Base-by-base conservation (phyloP, 2,329 filamentous ascomycete species). In the Sporothrix protearum region DNA sequence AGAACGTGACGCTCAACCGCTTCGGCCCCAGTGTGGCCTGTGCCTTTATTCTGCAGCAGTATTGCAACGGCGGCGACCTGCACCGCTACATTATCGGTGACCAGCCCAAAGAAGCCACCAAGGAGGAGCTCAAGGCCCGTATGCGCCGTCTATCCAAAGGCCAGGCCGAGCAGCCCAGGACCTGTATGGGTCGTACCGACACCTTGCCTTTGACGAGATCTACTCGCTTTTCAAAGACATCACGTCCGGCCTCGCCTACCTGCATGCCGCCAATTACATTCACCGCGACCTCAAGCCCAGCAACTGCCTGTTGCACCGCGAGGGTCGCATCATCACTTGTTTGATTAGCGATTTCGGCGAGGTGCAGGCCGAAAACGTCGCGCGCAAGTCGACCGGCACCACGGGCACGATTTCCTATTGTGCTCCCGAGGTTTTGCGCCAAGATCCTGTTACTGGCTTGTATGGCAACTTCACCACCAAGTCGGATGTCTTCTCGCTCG, bases 391-490 rank as follows among this genome's bases (percentile, higher is more conserved):
- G 0, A 97, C 94, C 0, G 96, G 96, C 1, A 92, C 94, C 0
- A 99, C 96, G 0, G 96, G 96, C 0, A 99, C 96, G 0, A 96
- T 99, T 61, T 98, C 95, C 0, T 99, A 97, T 80, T 99, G 96
- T 80, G 96, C 96, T 0, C 96, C 96, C 0, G 96, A 99, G 80
- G 96, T 99, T 0, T 83, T 99, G 39, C 89, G 87, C 68, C 87
- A 87, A 75, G 90, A 89, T 71, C 81, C 86, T 0, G 81, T 86
- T 0, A 85, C 84, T 36, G 95, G 95, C 0, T 86, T 86, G 0
- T 95, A 92, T 76, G 94, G 92, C 8, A 97, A 98, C 78, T 99
- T 99, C 77, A 97, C 94, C 0, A 94, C 93, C 33, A 99, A 98
- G 78, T 97, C 94, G 0, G 96, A 99, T 78, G 92, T 99, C n/a